These are phyloP conservation scores for Xeromyces bisporus DNA, from an alignment of 495 filamentous ascomycete genomes.

Conservation along the genomic window DNA sequence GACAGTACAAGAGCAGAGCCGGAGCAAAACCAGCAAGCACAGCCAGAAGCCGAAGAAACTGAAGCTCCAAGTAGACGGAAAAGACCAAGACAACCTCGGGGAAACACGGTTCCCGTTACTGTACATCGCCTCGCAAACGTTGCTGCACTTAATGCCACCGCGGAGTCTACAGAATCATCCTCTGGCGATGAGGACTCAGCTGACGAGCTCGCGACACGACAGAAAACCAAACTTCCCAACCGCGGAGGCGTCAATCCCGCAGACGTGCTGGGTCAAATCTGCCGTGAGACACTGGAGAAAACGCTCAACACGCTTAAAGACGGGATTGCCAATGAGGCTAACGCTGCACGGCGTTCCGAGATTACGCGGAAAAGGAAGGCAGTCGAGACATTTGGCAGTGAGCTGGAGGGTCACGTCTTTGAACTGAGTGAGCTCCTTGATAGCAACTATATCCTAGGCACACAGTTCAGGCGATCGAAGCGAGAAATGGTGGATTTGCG, in stretches of 20 bases:
- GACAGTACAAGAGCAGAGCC: slow-evolving; percentile 5
- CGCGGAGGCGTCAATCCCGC: slow-evolving; percentile 50
- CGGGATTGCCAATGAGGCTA: slow-evolving; percentile 21
- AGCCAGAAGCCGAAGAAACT: slow-evolving; percentile 11
- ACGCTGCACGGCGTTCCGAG: slow-evolving; percentile 27
- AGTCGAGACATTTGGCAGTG: slow-evolving; percentile 50
- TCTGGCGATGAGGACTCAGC: slow-evolving; percentile 19
- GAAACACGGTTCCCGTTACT: slow-evolving; percentile 28
- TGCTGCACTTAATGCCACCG: slow-evolving; percentile 10
- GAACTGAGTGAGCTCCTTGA: slow-evolving; percentile 39
- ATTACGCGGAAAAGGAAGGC: slow-evolving; percentile 43
- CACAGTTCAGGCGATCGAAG: slow-evolving; percentile 43
- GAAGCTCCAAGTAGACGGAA: slow-evolving; percentile 6
- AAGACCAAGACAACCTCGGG: slow-evolving; percentile 19
- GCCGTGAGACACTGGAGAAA: slow-evolving; percentile 46
- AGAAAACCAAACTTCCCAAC: slow-evolving; percentile 27
- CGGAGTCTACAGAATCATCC: slow-evolving; percentile 8
- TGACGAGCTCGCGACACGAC: slow-evolving; percentile 16
- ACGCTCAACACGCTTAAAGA: slow-evolving; percentile 24
- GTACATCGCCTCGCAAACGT: slow-evolving; percentile 28
- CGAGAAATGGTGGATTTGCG: slow-evolving; percentile 48
- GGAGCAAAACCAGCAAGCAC: slow-evolving; percentile 4
- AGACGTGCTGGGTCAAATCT: slow-evolving; percentile 53
- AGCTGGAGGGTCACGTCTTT: slow-evolving; percentile 45
- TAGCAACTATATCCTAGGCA: slow-evolving; percentile 43